Conservation (phyloP, 192 early-diverging fungal species). For the Phycomyces blakesleeanus region DNA sequence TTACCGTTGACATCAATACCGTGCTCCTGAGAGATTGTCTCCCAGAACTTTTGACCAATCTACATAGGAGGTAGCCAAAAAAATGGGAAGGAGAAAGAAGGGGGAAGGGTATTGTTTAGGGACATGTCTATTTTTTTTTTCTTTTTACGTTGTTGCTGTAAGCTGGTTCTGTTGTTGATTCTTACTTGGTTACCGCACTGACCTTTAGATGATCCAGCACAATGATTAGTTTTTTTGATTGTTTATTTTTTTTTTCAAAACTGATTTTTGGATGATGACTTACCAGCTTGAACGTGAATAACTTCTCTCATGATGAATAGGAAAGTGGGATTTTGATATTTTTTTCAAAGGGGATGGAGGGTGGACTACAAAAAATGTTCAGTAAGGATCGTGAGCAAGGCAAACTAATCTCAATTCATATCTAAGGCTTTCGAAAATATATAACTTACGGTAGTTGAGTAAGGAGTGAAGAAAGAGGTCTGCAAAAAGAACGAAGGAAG, state of each 20-base stretch:
- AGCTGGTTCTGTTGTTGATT: background rate
- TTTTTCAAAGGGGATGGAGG: background rate
- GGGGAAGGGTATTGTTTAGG: too few relatives aligned
- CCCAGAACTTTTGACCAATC: constrained; percentile 29
- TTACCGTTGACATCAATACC: constrained; percentile 77
- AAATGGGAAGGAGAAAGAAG: too few relatives aligned
- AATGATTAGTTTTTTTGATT: constrained; percentile 93
- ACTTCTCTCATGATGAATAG: constrained; percentile 75
- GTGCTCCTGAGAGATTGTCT: constrained; percentile 35
- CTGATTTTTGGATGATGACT: constrained; percentile 59
- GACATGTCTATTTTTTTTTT: too few relatives aligned
- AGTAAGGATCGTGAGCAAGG: background rate
- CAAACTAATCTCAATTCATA: background rate
- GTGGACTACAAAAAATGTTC: background rate
- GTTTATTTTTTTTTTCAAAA: background rate
- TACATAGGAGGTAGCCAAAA: background rate
- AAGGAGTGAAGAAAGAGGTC: too few relatives aligned
- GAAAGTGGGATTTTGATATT: background rate
- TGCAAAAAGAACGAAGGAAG: too few relatives aligned
- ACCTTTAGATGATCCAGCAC: constrained; percentile 83
- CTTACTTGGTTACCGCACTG: constrained; percentile 11
- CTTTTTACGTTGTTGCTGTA: too few relatives aligned
- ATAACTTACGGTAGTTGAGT: too few relatives aligned
- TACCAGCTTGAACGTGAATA: constrained; percentile 92
- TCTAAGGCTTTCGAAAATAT: too few relatives aligned